These are phyloP conservation scores for Psidium friedrichsthalianum DNA, from an alignment of 345 rosid genomes.

Conservation along the genomic window DNA sequence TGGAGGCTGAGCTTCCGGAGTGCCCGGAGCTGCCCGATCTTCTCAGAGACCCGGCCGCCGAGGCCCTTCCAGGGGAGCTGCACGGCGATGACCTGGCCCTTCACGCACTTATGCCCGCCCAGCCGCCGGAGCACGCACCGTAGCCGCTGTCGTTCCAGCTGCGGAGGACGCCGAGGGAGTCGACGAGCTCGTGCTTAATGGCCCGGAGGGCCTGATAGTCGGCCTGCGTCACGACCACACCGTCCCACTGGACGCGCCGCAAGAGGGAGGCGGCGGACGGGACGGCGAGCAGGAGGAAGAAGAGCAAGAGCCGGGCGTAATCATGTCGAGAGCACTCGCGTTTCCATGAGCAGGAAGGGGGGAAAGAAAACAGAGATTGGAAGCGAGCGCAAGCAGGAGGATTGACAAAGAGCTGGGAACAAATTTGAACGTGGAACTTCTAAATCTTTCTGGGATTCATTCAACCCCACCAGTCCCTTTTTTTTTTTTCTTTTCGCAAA, in stretches of 20 bases:
- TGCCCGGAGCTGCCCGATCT: slow-evolving; percentile 66
- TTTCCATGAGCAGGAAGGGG: slow-evolving; percentile 20
- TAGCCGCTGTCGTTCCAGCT: slow-evolving; percentile 65
- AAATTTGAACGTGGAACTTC: not conserved
- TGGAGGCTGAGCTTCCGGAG: slow-evolving; percentile 78
- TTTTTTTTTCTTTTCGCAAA: not conserved
- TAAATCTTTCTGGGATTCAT: not conserved
- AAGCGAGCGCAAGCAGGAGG: not conserved
- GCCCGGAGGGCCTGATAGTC: slow-evolving; percentile 71
- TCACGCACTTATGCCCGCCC: slow-evolving; percentile 90
- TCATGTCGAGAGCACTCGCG: not conserved
- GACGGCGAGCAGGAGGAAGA: slow-evolving; percentile 16
- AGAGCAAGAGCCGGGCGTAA: slow-evolving; percentile 10
- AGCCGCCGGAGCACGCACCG: slow-evolving; percentile 69
- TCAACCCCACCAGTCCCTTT: not conserved
- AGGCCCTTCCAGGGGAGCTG: slow-evolving; percentile 92
- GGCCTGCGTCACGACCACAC: slow-evolving; percentile 46
- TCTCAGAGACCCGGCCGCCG: slow-evolving; percentile 70
- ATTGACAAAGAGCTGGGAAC: not conserved
- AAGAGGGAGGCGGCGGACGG: slow-evolving; percentile 7
- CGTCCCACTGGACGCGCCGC: slow-evolving; percentile 30
- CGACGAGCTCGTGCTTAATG: slow-evolving; percentile 55
- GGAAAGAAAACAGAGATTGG: not conserved
- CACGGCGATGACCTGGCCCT: slow-evolving; percentile 69
- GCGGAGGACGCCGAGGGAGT: slow-evolving; percentile 44